Conservation (phyloP, 345 rosid genomes). For the Eucalyptus sp. region DNA sequence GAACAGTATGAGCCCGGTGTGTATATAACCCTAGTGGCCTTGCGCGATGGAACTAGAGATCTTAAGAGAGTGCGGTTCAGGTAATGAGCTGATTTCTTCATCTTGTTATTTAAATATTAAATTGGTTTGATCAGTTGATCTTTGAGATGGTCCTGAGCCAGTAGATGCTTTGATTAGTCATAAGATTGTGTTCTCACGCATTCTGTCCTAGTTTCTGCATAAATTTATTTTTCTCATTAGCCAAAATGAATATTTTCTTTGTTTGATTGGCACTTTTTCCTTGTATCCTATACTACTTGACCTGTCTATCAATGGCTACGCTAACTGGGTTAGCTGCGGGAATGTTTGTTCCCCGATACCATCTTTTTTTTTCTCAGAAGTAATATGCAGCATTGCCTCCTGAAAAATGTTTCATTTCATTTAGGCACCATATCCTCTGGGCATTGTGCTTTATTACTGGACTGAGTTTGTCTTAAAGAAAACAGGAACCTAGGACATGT, state of each 20-base stretch:
- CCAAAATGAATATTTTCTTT: neutral
- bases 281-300: neutral
- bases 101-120: neutral
- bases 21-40: slow-evolving; percentile 73
- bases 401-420: neutral
- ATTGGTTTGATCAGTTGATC: neutral
- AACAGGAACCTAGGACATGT: neutral
- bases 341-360: neutral
- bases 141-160: neutral
- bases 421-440: neutral
- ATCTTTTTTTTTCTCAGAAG: neutral
- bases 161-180: neutral
- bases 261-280: neutral
- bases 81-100: slow-evolving; percentile 8
- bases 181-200: neutral
- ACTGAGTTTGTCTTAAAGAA: neutral
- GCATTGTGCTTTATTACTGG: neutral
- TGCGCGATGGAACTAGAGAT: slow-evolving; percentile 94
- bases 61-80: slow-evolving; percentile 98
- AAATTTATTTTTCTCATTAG: neutral
- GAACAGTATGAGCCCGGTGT: slow-evolving; percentile 96
- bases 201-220: neutral
- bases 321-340: neutral
- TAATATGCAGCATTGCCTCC: neutral
- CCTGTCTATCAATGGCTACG: neutral